These are phyloP conservation scores for Xylaria castorea DNA, from an alignment of 495 filamentous ascomycete species.

Conservation along the genomic window DNA sequence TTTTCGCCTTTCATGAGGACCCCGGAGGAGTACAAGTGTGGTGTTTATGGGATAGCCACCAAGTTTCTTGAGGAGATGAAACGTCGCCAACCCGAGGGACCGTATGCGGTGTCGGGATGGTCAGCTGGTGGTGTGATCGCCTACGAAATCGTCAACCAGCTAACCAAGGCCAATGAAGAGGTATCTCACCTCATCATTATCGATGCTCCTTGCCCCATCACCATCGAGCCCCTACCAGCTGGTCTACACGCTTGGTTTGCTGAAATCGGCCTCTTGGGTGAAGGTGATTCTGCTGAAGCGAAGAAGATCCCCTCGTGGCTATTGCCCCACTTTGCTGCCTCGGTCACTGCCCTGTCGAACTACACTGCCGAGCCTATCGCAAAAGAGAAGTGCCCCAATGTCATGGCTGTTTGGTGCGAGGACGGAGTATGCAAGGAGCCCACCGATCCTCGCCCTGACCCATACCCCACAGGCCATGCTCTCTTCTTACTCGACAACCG, in stretches of 20 bases:
- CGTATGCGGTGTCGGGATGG: conserved; percentile 78
- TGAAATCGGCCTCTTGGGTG: conserved; percentile 79
- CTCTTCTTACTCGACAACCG: conserved; percentile 81
- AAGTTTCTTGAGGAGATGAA: conserved; percentile 69
- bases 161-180: conserved; percentile 69
- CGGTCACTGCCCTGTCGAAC: conserved; percentile 74
- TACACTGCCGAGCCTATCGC: conserved; percentile 68
- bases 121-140: conserved; percentile 88
- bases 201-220: conserved; percentile 81
- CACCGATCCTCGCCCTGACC: conserved; percentile 72
- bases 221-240: conserved; percentile 76
- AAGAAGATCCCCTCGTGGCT: conserved; percentile 77
- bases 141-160: conserved; percentile 78
- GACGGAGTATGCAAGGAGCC: conserved; percentile 79
- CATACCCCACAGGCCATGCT: conserved; percentile 73
- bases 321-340: conserved; percentile 81
- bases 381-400: conserved; percentile 64
- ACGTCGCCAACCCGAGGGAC: conserved; percentile 67
- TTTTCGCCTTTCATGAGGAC: conserved; percentile 69
- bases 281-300: conserved; percentile 48
- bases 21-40: conserved; percentile 61
- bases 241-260: conserved; percentile 82
- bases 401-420: conserved; percentile 77
- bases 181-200: conserved; percentile 81
- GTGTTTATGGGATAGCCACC: conserved; percentile 60